Evolutionary conservation across 176 grass and related monocot species (phyloP).

Genomic region (Triticum timopheevii): DNA sequence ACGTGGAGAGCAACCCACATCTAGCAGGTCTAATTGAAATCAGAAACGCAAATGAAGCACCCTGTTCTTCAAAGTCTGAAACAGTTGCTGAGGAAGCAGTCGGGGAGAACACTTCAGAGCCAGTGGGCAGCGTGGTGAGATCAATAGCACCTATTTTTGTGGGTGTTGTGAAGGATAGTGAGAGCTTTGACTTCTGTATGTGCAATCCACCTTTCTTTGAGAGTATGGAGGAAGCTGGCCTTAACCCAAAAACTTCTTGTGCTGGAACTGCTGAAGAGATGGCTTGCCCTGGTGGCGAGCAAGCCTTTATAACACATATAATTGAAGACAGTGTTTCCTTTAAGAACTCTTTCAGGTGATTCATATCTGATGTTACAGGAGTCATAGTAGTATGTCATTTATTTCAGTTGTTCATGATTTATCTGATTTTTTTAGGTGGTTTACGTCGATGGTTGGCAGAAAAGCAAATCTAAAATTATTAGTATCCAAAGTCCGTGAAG

Average conservation of each 20-base stretch:
- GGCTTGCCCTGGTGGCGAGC: constrained; percentile 80
- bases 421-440: constrained; percentile 58
- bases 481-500: constrained; percentile 55
- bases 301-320: constrained; percentile 63
- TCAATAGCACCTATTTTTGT: constrained; percentile 44
- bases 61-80: constrained; percentile 19
- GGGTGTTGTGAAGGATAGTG: constrained; percentile 79
- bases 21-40: constrained; percentile 74
- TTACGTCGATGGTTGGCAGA: constrained; percentile 96
- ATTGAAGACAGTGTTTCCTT: constrained; percentile 79
- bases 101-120: constrained; percentile 30
- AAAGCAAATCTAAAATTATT: constrained; percentile 80
- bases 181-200: constrained; percentile 95
- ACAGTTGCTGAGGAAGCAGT: constrained; percentile 9
- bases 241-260: constrained; percentile 82
- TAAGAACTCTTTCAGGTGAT: constrained; percentile 77
- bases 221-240: constrained; percentile 73
- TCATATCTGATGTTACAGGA: not conserved
- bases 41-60: constrained; percentile 49
- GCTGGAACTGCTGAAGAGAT: constrained; percentile 74
- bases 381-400: not conserved
- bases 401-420: not conserved
- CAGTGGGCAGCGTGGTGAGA: not conserved
- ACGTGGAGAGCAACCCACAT: constrained; percentile 78
- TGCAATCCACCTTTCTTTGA: constrained; percentile 99